phyloP scores from a whole-genome alignment of 768 basidiomycete species.

The Tulasnella sp. region DNA sequence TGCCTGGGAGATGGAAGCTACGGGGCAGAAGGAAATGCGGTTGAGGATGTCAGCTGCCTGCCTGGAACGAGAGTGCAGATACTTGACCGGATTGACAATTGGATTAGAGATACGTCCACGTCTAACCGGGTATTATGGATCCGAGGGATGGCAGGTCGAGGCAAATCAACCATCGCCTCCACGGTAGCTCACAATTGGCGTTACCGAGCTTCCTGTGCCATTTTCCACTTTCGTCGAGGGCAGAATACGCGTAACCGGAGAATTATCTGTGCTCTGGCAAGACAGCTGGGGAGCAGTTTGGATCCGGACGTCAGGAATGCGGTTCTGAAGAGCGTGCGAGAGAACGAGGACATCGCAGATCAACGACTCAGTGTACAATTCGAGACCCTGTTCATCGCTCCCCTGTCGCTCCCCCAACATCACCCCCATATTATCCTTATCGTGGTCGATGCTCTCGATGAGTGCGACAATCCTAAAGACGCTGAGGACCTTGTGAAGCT shows the following conservation, averaged over 20 bases:
- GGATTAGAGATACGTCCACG: neutral
- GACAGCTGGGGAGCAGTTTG: neutral
- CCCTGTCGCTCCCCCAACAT: neutral
- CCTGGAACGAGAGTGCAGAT: neutral
- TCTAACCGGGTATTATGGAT: neutral
- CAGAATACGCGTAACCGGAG: neutral
- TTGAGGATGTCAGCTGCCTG: neutral
- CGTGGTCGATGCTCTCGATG: neutral
- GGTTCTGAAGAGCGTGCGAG: neutral
- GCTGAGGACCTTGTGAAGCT: neutral
- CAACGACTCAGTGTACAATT: neutral
- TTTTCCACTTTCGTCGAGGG: neutral
- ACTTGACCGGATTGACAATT: neutral
- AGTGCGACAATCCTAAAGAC: neutral
- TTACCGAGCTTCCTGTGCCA: neutral
- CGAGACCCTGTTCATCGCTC: neutral
- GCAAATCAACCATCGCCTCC: neutral
- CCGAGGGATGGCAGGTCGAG: neutral
- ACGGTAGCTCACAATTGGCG: neutral
- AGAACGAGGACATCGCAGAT: neutral
- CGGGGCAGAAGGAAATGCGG: slow-evolving; percentile 96
- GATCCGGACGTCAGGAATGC: neutral
- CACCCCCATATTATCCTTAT: neutral
- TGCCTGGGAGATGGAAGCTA: slow-evolving; percentile 94
- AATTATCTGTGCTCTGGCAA: neutral